Evolutionary conservation across 2,329 filamentous ascomycete genomes (phyloP).

Genomic region (Fusarium denticulatum): DNA sequence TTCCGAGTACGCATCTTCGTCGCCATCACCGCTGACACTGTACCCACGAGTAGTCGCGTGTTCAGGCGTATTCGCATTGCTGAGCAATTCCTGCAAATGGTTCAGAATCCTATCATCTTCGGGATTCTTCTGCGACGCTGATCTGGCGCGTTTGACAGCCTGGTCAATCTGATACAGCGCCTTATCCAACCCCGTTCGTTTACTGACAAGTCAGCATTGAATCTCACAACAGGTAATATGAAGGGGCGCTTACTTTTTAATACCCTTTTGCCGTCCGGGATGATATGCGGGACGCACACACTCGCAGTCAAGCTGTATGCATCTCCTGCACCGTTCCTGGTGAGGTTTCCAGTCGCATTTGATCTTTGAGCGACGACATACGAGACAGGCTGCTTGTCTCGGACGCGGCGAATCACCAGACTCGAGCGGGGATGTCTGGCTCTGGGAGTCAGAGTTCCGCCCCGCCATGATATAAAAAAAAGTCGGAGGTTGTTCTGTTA

Average conservation of each 20-base stretch:
- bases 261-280: conserved; percentile 77
- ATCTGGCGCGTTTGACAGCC: conserved; percentile 66
- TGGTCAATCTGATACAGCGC: conserved; percentile 79
- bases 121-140: conserved; percentile 52
- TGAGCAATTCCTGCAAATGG: conserved; percentile 55
- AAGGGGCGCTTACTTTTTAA: conserved; percentile 71
- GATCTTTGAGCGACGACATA: conserved; percentile 74
- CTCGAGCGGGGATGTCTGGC: conserved; percentile 32
- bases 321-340: conserved; percentile 68
- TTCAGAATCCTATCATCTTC: conserved; percentile 59
- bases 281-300: conserved; percentile 79
- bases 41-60: conserved; percentile 26
- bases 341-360: conserved; percentile 68
- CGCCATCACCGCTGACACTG: conserved; percentile 23
- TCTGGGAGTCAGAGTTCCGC: conserved; percentile 17
- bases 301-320: conserved; percentile 65
- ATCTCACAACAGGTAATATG: background rate
- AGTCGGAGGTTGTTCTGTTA: conserved; percentile 26
- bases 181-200: conserved; percentile 78
- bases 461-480: conserved; percentile 16
- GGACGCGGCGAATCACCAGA: conserved; percentile 43
- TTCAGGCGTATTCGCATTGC: conserved; percentile 39
- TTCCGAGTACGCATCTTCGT: conserved; percentile 48
- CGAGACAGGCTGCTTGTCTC: conserved; percentile 66
- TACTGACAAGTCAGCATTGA: conserved; percentile 58